A percentile compares a stretch with the other conserved stretches of the same genome.
Evolutionary conservation across 1,139 yeast genomes (phyloP).

Genomic region (Debaryomycetaceae sp.): DNA sequence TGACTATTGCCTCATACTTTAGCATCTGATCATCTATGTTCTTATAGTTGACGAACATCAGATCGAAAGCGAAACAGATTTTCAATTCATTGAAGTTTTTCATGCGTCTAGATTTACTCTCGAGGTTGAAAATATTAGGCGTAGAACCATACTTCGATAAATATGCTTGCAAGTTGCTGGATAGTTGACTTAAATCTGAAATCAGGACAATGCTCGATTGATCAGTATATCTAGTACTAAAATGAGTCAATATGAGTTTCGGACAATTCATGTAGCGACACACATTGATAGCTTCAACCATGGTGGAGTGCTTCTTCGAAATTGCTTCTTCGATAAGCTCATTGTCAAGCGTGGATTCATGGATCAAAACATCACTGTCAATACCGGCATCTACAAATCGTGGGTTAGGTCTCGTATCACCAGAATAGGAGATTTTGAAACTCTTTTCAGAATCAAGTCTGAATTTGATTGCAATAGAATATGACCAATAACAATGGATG

Average conservation of each 20-base stretch:
- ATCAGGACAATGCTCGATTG: conserved; percentile 44
- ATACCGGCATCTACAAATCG: conserved; percentile 60
- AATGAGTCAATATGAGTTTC: conserved; percentile 78
- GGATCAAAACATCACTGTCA: conserved; percentile 75
- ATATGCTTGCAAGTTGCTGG: conserved; percentile 23
- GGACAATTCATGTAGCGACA: conserved; percentile 70
- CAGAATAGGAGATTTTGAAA: conserved; percentile 83
- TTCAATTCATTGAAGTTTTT: conserved; percentile 27
- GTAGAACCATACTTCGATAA: conserved; percentile 16
- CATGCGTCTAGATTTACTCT: conserved; percentile 7
- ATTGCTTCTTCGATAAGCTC: conserved; percentile 77
- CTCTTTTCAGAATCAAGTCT: conserved; percentile 20
- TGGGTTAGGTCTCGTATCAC: conserved; percentile 86
- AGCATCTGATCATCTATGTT: conserved; percentile 15
- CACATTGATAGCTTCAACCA: conserved; percentile 78
- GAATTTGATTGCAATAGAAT: conserved; percentile 63
- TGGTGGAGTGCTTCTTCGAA: conserved; percentile 83
- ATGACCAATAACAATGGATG: conserved; percentile 80
- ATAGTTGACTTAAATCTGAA: conserved; percentile 18
- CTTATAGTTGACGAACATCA: conserved; percentile 31
- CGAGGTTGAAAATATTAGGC: conserved; percentile 26
- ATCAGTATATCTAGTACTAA: conserved; percentile 84
- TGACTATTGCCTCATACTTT: conserved; percentile 11
- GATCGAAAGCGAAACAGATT: conserved; percentile 42
- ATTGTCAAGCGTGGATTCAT: conserved; percentile 90